Evolutionary conservation across 2,329 filamentous ascomycete species (phyloP).

Genomic region (Onygenales sp.): DNA sequence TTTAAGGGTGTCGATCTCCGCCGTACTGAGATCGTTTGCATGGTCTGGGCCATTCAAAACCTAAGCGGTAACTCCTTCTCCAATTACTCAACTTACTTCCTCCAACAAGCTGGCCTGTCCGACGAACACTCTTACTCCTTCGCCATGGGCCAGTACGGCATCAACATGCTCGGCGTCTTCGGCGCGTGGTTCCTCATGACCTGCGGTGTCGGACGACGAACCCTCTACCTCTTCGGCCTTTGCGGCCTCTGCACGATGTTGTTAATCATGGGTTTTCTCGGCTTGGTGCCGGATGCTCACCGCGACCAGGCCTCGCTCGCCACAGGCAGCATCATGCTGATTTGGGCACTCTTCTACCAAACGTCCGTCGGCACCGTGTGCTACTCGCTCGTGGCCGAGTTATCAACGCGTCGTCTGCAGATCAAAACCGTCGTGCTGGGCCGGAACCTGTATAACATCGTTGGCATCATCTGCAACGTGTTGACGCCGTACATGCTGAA

Average conservation of each 20-base stretch:
- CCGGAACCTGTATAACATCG: constrained; percentile 70
- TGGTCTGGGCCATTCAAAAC: constrained; percentile 58
- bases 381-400: constrained; percentile 78
- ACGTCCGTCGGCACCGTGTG: constrained; percentile 80
- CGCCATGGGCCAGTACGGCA: constrained; percentile 50
- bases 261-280: constrained; percentile 74
- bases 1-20: constrained; percentile 71
- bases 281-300: constrained; percentile 56
- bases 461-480: constrained; percentile 71
- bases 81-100: constrained; percentile 54
- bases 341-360: constrained; percentile 77
- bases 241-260: constrained; percentile 67
- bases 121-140: constrained; percentile 45
- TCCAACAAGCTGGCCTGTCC: constrained; percentile 45
- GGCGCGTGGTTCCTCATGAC: constrained; percentile 76
- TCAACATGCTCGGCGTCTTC: constrained; percentile 70
- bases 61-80: constrained; percentile 56
- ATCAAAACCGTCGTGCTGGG: constrained; percentile 89
- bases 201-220: constrained; percentile 62
- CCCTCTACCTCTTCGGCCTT: constrained; percentile 67
- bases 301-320: constrained; percentile 57
- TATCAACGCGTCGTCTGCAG: constrained; percentile 72
- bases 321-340: constrained; percentile 75
- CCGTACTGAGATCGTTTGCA: constrained; percentile 63
- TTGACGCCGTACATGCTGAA: constrained; percentile 92